phyloP scores from a whole-genome alignment of 2,329 filamentous ascomycete genomes.

The Sclerotinia sclerotiorum region DNA sequence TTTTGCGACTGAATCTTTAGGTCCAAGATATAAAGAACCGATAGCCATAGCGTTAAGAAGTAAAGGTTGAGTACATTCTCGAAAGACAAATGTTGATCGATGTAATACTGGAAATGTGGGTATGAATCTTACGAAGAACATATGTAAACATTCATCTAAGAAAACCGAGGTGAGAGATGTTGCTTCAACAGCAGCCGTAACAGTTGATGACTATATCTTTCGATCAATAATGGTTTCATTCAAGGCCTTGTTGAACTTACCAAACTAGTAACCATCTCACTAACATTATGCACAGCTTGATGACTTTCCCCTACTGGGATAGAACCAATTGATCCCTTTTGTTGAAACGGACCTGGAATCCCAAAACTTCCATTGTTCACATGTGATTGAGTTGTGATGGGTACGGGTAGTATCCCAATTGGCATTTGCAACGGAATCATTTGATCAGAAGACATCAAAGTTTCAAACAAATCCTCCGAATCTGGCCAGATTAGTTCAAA shows the following conservation, averaged over 20 bases:
- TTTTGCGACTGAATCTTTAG: conserved; percentile 46
- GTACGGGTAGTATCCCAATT: conserved; percentile 45
- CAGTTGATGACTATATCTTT: conserved; percentile 43
- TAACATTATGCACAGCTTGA: conserved; percentile 47
- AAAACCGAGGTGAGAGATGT: conserved; percentile 48
- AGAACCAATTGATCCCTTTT: conserved; percentile 42
- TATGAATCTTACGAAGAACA: conserved; percentile 49
- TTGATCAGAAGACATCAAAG: conserved; percentile 45
- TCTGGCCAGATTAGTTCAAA: conserved; percentile 48
- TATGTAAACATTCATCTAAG: conserved; percentile 48
- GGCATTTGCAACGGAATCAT: conserved; percentile 47
- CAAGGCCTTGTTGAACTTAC: conserved; percentile 37
- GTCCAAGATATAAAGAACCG: conserved; percentile 47
- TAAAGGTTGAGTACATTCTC: conserved; percentile 46
- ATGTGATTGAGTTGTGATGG: conserved; percentile 42
- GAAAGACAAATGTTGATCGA: conserved; percentile 47
- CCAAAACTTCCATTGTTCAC: conserved; percentile 35
- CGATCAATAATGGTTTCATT: background rate
- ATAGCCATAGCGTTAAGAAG: conserved; percentile 48
- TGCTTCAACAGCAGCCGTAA: conserved; percentile 47
- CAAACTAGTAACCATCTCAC: conserved; percentile 46
- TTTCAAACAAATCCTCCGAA: conserved; percentile 47
- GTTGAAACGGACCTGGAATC: conserved; percentile 43
- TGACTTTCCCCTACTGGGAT: conserved; percentile 46
- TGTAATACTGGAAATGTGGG: conserved; percentile 49